phyloP scores from a whole-genome alignment of 2,329 filamentous ascomycete genomes.

The Curvularia eragrostidis region DNA sequence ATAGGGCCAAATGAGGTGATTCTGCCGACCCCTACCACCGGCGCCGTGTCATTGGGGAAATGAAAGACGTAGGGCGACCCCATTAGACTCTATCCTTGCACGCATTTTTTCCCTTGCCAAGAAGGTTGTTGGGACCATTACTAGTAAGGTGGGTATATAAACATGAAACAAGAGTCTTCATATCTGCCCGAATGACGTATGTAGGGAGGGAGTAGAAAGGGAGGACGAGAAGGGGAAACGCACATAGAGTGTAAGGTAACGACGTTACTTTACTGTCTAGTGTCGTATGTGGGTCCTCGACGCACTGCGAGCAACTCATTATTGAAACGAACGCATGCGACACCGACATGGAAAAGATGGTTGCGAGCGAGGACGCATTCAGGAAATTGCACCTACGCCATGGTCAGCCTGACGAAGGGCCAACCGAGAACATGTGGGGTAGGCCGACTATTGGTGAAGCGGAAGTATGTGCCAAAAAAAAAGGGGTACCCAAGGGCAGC shows the following conservation, averaged over 20 bases:
- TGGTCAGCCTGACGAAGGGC: background rate
- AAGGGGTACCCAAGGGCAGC: background rate
- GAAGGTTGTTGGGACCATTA: background rate
- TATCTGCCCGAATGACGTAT: background rate
- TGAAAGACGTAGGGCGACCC: background rate
- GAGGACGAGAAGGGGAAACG: background rate
- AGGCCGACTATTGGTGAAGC: background rate
- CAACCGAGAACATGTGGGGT: background rate
- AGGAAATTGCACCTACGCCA: slow-evolving; percentile 1
- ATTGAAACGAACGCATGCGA: background rate
- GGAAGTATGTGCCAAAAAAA: background rate
- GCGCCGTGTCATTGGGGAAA: background rate
- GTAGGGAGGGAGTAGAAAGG: too few relatives aligned
- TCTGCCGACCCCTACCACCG: background rate
- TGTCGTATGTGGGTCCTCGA: background rate
- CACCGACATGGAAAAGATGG: background rate
- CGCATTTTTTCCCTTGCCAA: background rate
- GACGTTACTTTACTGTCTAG: background rate
- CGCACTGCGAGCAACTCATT: background rate
- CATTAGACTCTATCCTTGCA: background rate
- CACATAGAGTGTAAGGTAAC: background rate
- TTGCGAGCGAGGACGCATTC: background rate
- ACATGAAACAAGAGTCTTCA: background rate
- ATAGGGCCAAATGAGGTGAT: background rate
- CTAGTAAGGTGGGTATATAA: background rate